Evolutionary conservation across 441 rosid species (phyloP).

Genomic region (Mallotus repandus): DNA sequence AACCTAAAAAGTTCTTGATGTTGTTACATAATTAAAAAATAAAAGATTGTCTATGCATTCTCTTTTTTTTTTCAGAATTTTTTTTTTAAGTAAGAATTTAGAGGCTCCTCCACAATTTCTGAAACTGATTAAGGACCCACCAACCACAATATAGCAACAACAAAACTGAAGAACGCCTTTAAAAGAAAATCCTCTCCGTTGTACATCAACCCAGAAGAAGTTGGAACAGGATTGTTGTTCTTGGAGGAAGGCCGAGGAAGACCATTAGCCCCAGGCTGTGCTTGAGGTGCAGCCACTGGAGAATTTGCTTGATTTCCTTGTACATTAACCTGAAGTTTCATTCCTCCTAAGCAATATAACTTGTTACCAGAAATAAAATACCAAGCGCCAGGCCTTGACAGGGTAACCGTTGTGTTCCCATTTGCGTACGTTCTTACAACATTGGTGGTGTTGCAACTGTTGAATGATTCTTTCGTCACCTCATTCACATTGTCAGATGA

Average conservation of each 20-base stretch:
- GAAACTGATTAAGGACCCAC: background rate
- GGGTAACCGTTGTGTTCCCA: slow-evolving; percentile 76
- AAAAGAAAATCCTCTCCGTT: slow-evolving; percentile 23
- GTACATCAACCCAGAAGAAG: slow-evolving; percentile 29
- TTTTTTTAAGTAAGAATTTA: too few relatives aligned
- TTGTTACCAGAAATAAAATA: slow-evolving; percentile 62
- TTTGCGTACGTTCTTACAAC: slow-evolving; percentile 43
- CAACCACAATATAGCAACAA: slow-evolving; percentile 13
- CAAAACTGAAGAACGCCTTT: slow-evolving; percentile 16
- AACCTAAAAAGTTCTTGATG: too few relatives aligned
- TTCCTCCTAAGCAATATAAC: slow-evolving; percentile 80
- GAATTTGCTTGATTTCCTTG: slow-evolving; percentile 39
- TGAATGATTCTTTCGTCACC: slow-evolving; percentile 48
- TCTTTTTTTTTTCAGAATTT: too few relatives aligned
- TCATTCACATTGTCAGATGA: slow-evolving; percentile 56
- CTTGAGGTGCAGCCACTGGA: slow-evolving; percentile 50
- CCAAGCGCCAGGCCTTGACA: slow-evolving; percentile 50
- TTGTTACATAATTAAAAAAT: too few relatives aligned
- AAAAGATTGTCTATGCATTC: too few relatives aligned
- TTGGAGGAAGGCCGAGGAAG: slow-evolving; percentile 48
- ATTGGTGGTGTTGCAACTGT: slow-evolving; percentile 55
- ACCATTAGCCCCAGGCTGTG: slow-evolving; percentile 33
- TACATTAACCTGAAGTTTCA: slow-evolving; percentile 66
- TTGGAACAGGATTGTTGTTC: slow-evolving; percentile 49
- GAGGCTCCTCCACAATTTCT: too few relatives aligned